Evolutionary conservation across 169 alveolate species (phyloP).

Genomic region (Plasmodium inui): DNA sequence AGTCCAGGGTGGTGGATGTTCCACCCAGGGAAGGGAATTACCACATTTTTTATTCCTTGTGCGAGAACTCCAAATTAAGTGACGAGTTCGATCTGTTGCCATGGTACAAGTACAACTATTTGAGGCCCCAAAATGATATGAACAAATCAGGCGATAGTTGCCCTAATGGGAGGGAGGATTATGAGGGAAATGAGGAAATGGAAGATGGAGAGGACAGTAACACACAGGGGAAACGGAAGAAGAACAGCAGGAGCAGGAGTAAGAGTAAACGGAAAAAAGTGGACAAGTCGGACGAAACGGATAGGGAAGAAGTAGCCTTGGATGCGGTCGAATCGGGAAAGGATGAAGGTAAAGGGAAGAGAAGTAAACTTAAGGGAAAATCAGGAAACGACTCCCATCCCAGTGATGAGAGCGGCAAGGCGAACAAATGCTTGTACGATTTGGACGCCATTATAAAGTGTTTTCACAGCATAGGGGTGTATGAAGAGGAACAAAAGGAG

Average conservation of each 20-base stretch:
- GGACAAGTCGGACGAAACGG: background rate
- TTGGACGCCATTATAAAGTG: conserved; percentile 51
- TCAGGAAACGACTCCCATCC: background rate
- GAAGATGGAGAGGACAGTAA: background rate
- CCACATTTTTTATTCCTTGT: conserved; percentile 95
- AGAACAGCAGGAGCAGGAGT: background rate
- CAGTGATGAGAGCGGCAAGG: background rate
- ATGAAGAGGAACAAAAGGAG: conserved; percentile 75
- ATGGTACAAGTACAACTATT: conserved; percentile 70
- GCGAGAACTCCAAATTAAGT: conserved; percentile 67
- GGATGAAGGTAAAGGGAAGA: background rate
- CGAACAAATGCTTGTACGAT: conserved; percentile 33
- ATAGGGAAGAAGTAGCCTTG: background rate
- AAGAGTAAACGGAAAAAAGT: conserved; percentile 1
- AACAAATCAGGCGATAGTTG: background rate
- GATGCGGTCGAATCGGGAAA: background rate
- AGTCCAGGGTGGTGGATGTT: conserved; percentile 93
- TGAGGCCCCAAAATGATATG: conserved; percentile 14
- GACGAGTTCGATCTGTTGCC: conserved; percentile 51
- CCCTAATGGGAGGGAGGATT: background rate
- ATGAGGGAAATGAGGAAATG: background rate
- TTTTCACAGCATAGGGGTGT: conserved; percentile 73
- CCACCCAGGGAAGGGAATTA: conserved; percentile 95
- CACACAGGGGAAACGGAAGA: background rate
- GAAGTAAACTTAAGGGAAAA: background rate